Base-by-base conservation (phyloP, 805 yeast species). In the Candida nanaspora region DNA sequence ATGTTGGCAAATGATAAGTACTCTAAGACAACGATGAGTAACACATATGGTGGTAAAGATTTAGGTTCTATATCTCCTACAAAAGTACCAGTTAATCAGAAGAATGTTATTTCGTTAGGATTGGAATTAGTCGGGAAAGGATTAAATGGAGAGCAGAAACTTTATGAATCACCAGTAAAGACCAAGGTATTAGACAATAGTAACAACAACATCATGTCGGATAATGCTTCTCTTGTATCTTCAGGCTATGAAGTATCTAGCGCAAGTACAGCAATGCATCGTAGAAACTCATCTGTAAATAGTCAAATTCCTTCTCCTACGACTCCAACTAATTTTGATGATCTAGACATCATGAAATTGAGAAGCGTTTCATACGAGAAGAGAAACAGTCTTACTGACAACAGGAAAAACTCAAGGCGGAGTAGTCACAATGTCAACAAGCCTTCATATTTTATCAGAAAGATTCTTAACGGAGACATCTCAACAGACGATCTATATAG, bases 41-140 rank as follows among this genome's bases (percentile, higher is more conserved):
- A 21, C 20, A n/a, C 9, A 6, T 9, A 30, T 30, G 7, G 15
- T 15, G 16, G 33, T 6, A 30, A 9, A 16, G 33, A 16, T 6
- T 5, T 6, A 30, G 20, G 10, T 30, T 3, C 14, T n/a, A 5
- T 34, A 10, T 46, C 51, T 2, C 46, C 54, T 4, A 39, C 51
- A 1, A 46, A 35, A 20, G 29, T 44, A 0, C 31, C 53, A 1
- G 45, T 56, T n/a, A 43, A 48, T 10, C 45, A 49, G 3, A 34
- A 43, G 2, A 56, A 57, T 33, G 61, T 59, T 11, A 51, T 52
- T 6, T 40, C 45, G 15, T 19, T 57, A n/a, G 65, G 65, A 1
- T 43, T 59, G 14, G 60, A 49, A 7, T 42, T 61, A 3, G 63
- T 58, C 2, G 66, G 63, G 2, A 47, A 36, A 33, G 65, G 61